A percentile compares a stretch with the other conserved stretches of the same genome.
Evolutionary conservation across 768 basidiomycete genomes (phyloP).

Genomic region (Rhizopogon vulgaris): DNA sequence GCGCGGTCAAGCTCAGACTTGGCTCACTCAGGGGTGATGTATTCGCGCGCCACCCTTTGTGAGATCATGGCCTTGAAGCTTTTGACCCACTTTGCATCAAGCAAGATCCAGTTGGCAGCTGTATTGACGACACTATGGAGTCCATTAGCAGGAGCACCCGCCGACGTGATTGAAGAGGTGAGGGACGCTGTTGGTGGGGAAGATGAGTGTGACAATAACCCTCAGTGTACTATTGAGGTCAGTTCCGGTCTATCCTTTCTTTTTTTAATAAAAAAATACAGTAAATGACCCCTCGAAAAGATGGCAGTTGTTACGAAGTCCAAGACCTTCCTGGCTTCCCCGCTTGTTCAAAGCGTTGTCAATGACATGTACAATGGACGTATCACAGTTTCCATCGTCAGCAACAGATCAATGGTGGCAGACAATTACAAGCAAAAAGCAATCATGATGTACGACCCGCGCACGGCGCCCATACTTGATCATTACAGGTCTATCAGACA

Average conservation of each 20-base stretch:
- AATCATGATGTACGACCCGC: conserved; percentile 67
- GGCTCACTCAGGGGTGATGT: conserved; percentile 70
- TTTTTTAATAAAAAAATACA: no score
- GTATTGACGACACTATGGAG: conserved; percentile 82
- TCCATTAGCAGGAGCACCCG: conserved; percentile 72
- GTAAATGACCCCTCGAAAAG: conserved; percentile 29
- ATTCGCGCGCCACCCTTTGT: conserved; percentile 69
- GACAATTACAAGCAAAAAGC: conserved; percentile 84
- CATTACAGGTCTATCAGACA: conserved; percentile 58
- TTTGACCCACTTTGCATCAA: conserved; percentile 63
- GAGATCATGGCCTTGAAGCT: conserved; percentile 90
- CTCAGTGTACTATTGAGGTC: conserved; percentile 84
- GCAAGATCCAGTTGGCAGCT: conserved; percentile 68
- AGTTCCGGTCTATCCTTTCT: conserved; percentile 18
- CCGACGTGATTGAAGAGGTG: conserved; percentile 62
- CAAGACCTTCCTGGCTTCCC: conserved; percentile 77
- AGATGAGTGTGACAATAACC: conserved; percentile 52
- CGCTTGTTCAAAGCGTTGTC: conserved; percentile 82
- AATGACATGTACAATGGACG: conserved; percentile 83
- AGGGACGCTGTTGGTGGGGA: conserved; percentile 50
- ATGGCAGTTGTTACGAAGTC: conserved; percentile 85
- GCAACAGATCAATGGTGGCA: conserved; percentile 70
- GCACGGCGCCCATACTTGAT: conserved; percentile 67
- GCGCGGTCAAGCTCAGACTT: conserved; percentile 63
- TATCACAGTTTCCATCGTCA: conserved; percentile 57